Percentiles rank a stretch among this genome's conserved stretches.
These are phyloP conservation scores for Candida sp. DNA, from an alignment of 1,139 yeast species.

Conservation along the genomic window DNA sequence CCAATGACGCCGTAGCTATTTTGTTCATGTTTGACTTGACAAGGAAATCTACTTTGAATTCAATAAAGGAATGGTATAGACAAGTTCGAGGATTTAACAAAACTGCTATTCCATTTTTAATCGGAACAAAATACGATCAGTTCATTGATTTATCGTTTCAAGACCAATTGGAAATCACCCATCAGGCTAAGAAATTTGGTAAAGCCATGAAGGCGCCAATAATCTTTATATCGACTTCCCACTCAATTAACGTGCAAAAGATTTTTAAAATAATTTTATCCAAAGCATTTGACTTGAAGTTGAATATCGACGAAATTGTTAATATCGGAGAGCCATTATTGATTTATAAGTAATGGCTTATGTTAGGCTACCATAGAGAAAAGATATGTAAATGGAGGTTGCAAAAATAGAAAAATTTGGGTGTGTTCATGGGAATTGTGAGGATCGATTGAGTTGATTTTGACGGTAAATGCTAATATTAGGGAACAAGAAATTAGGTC, in stretches of 20 bases:
- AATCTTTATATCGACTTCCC: conserved; percentile 89
- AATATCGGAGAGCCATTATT: conserved; percentile 88
- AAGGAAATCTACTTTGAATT: conserved; percentile 79
- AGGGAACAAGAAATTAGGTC: too few species aligned
- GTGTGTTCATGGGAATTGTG: too few species aligned
- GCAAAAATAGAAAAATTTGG: too few species aligned
- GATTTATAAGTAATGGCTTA: conserved; percentile 47
- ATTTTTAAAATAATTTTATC: conserved; percentile 89
- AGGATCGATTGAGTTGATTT: too few species aligned
- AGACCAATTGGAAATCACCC: conserved; percentile 84
- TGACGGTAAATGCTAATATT: too few species aligned
- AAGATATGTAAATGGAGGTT: too few species aligned
- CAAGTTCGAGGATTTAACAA: conserved; percentile 90
- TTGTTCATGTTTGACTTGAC: conserved; percentile 92
- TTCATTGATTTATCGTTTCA: conserved; percentile 77
- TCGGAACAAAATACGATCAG: conserved; percentile 93
- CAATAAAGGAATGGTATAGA: conserved; percentile 92
- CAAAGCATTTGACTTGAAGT: conserved; percentile 84
- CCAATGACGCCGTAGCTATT: conserved; percentile 92
- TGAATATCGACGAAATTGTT: conserved; percentile 80
- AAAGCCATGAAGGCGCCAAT: conserved; percentile 89
- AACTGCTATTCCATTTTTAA: conserved; percentile 87
- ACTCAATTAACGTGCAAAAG: conserved; percentile 91
- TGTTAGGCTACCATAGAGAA: too few species aligned
- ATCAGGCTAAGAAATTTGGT: conserved; percentile 84